Percentiles rank a stretch among this genome's conserved stretches.
phyloP scores from a whole-genome alignment of 2,329 filamentous ascomycete species.

The Alternaria atra region DNA sequence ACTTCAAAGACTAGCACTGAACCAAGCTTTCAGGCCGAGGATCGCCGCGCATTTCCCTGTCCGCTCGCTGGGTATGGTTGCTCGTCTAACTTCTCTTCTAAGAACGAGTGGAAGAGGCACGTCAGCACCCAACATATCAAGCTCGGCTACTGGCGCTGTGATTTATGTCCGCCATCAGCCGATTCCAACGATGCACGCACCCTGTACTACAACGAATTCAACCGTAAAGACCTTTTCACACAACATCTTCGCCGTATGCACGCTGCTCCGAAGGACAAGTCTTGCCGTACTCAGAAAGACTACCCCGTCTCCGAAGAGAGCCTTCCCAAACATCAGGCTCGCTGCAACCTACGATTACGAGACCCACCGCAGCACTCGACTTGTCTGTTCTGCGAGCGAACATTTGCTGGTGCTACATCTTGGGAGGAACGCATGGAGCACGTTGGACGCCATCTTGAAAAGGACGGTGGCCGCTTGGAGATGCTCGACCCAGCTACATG shows the following conservation, averaged over 20 bases:
- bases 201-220: conserved; percentile 71
- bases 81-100: conserved; percentile 73
- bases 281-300: conserved; percentile 56
- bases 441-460: conserved; percentile 81
- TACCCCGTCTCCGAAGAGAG: conserved; percentile 58
- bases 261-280: conserved; percentile 55
- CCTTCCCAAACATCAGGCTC: conserved; percentile 64
- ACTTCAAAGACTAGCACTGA: conserved; percentile 18
- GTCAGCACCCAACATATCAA: conserved; percentile 81
- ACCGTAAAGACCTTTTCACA: conserved; percentile 90
- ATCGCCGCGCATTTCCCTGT: conserved; percentile 72
- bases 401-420: conserved; percentile 69
- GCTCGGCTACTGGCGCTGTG: conserved; percentile 78
- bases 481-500: conserved; percentile 34
- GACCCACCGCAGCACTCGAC: conserved; percentile 66
- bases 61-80: conserved; percentile 83
- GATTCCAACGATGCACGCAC: conserved; percentile 41
- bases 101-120: conserved; percentile 97
- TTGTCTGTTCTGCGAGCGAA: conserved; percentile 72
- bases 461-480: conserved; percentile 43
- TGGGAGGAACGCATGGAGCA: conserved; percentile 92
- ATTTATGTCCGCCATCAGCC: conserved; percentile 62
- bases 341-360: conserved; percentile 70
- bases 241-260: conserved; percentile 92
- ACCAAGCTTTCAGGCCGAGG: conserved; percentile 19